Base-by-base conservation (phyloP, 2,329 filamentous ascomycete genomes). In the Hypoxylon sp. region DNA sequence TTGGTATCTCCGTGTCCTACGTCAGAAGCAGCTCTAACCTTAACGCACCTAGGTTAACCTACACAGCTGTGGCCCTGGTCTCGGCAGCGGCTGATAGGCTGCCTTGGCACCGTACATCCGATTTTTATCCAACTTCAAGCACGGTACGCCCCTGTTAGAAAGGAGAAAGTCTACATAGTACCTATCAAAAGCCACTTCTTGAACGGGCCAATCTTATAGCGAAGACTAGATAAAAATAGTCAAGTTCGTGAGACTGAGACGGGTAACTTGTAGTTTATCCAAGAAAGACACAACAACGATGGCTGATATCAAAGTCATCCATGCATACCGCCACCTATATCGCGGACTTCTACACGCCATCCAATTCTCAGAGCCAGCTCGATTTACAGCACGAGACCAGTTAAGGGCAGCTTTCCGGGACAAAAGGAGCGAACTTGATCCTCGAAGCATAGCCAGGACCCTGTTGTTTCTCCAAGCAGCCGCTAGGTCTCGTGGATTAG, bases 321-420 rank as follows among this genome's bases (percentile, higher is more conserved):
- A 85, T 69, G 87, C 89, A 48, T 95, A 94, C 77, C 86, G 92
- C 64, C 81, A 85, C 60, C 81, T 95, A 32, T 90, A 91, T 73
- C 87, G 89, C 54, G 82, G 82, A 6, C 80, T 86, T 17, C 82
- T 94, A n/a, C 86, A 83, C 28, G 92, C 91, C 3, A 86, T 94
- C 20, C 88, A 90, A 67, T 91, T 88, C 79, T 86, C 91, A 13
- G 84, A 85, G 65, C 91, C 91, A 15, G 85, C 88, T 28, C 88
- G 91, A 56, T 89, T 82, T 76, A 79, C 85, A 3, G 81, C 87
- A 15, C 85, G 87, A 59, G 82, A 89, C 71, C 82, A 85, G 72
- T 76, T 91, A 22, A 83, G 89, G 46, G 71, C 73, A 6, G 87
- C 85, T 8, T 92, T 92, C 72, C 85, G 82, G 13, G 81, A 84